A percentile compares a stretch with the other conserved stretches of the same genome.
These are phyloP conservation scores for Wickerhamomyces chambardii DNA, from an alignment of 805 yeast genomes.

Conservation along the genomic window DNA sequence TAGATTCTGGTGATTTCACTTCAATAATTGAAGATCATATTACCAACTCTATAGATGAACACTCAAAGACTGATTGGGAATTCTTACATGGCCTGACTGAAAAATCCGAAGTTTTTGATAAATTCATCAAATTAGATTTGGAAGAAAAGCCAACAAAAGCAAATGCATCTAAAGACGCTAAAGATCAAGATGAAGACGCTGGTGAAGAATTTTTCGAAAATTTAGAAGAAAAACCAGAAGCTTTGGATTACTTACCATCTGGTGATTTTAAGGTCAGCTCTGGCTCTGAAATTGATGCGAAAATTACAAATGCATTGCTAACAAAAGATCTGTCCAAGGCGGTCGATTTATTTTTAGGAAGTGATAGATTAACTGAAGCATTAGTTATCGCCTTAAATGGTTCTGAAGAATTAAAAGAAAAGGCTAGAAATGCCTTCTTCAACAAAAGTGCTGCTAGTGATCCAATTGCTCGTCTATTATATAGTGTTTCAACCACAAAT, in stretches of 20 bases:
- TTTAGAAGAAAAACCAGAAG: slow-evolving; percentile 17
- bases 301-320: slow-evolving; percentile 43
- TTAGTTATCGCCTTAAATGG: slow-evolving; percentile 70
- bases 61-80: slow-evolving; percentile 56
- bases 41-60: slow-evolving; percentile 25
- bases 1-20: slow-evolving; percentile 43
- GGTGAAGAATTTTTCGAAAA: slow-evolving; percentile 29
- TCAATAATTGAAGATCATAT: slow-evolving; percentile 48
- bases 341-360: slow-evolving; percentile 53
- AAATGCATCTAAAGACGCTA: slow-evolving; percentile 8
- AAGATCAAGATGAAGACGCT: slow-evolving; percentile 16
- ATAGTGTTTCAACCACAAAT: slow-evolving; percentile 47
- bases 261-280: slow-evolving; percentile 40
- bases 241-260: slow-evolving; percentile 29
- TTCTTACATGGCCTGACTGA: slow-evolving; percentile 49
- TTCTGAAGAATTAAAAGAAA: slow-evolving; percentile 48
- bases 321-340: slow-evolving; percentile 60
- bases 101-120: slow-evolving; percentile 38
- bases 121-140: slow-evolving; percentile 18
- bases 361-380: slow-evolving; percentile 67
- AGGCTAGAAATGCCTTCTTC: slow-evolving; percentile 69
- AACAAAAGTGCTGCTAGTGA: slow-evolving; percentile 36
- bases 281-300: slow-evolving; percentile 34
- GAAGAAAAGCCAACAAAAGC: slow-evolving; percentile 14
- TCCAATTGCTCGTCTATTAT: slow-evolving; percentile 65